A percentile compares a stretch with the other conserved stretches of the same genome.
Conservation (phyloP, 257 asterid genomes). For the Nicotiana sylvestris region DNA sequence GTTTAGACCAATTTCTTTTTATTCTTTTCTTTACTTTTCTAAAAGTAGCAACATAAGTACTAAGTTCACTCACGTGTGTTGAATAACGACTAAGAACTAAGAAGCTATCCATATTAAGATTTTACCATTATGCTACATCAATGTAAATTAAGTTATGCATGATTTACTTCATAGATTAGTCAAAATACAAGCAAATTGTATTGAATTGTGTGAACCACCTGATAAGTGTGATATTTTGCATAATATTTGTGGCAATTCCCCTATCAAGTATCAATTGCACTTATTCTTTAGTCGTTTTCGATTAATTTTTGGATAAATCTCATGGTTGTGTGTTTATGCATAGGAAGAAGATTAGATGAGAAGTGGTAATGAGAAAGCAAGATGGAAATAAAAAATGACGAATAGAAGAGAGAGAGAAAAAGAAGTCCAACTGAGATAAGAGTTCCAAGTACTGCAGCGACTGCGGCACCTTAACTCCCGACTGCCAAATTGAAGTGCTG, state of each 20-base stretch:
- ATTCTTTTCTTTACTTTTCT: neutral
- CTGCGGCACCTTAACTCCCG: neutral
- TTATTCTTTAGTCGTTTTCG: neutral
- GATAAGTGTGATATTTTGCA: slow-evolving; percentile 4
- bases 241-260: neutral
- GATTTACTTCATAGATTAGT: neutral
- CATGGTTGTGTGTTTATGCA: neutral
- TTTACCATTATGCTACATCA: no score
- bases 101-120: neutral
- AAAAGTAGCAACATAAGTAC: neutral
- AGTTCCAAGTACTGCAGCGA: neutral
- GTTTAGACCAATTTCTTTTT: neutral
- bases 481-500: neutral
- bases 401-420: neutral
- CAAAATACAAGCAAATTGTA: neutral
- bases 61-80: neutral
- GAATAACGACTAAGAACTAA: neutral
- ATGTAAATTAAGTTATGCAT: neutral
- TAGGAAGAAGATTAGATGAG: neutral
- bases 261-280: neutral
- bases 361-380: neutral
- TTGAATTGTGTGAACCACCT: neutral
- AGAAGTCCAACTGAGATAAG: neutral
- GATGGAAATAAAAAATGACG: neutral
- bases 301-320: neutral